Evolutionary conservation across 164 flowering plant genomes (phyloP), one percentile per base, ranked within the genome.

Genomic region (grape (Vitis vinifera)): DNA sequence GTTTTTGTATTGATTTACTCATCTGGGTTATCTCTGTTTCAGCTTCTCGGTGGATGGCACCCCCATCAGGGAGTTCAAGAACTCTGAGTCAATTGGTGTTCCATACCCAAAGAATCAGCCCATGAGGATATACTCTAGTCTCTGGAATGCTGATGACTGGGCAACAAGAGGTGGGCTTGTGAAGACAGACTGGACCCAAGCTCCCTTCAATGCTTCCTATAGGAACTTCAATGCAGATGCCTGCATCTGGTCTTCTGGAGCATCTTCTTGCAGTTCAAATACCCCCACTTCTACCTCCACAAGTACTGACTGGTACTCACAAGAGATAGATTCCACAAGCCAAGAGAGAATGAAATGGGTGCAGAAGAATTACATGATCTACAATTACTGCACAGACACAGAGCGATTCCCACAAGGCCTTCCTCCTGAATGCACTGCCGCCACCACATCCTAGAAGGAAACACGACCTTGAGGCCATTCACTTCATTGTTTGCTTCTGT

Each of bases 91-190:
- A 0, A 29, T 31, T 2, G 79, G 80, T 0, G 70, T 77, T 59
- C 70, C 81, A 1, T 79, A 55, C 70, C 82, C 79, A 1, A 79
- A 70, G 55, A 63, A 23, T 23, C 80, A 77, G 56, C 65, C 82
- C 1, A 79, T 82, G 85, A 79, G 79, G 55, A 64, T 82, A 5
- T 71, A 79, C 65, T 75, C 83, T 0, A 77, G 76, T n/a, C 70
- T 82, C 3, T 79, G 83, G 85, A 77, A 75, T 14, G 80, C 82
- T 7, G 84, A 81, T 9, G 82, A 82, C 29, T 79, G 85, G 82
- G 82, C 85, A 3, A 79, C 85, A 5, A 63, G 79, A 51, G 81
- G 81, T 17, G 81, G 85, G 3, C 73, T 72, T 3, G 72, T 79
- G 13, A 82, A 79, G 74, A 82, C 79, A 10, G 81, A 82, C 30